Evolutionary conservation across 192 early-diverging fungal species (phyloP), one percentile per base, ranked within the genome.

Genomic region (Mortierella claussenii): DNA sequence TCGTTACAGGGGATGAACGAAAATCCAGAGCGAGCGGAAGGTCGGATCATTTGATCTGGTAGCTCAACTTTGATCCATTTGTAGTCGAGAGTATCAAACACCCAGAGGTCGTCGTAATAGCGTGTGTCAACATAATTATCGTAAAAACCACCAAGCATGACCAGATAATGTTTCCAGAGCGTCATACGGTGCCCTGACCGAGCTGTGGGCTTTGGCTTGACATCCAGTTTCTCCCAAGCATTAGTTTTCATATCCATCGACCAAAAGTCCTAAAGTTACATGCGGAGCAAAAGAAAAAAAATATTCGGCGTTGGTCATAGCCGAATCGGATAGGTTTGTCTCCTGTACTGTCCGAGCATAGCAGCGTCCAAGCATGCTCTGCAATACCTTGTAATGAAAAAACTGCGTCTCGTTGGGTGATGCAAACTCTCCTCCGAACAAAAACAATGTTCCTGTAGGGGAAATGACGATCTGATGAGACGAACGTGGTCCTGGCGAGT

Each of bases 261-360:
- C 91, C 92, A 93, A 52, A 91, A 90, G 60, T 93, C 92, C 80
- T 91, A 83, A 69, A 30, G 81, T 86, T 18, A 32, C 17, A 30
- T 52, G 23, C 17, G 32, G 26, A 20, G n/a, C 0, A 60, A 55
- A 60, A 37, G 27, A 40, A 59, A 50, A 8, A 33, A n/a, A n/a
- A n/a, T n/a, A n/a, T n/a, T n/a, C n/a, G n/a, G n/a, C n/a, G n/a
- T n/a, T n/a, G n/a, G n/a, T n/a, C n/a, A n/a, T n/a, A n/a, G n/a
- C n/a, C n/a, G n/a, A n/a, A n/a, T n/a, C n/a, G n/a, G n/a, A n/a
- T n/a, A n/a, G n/a, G n/a, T n/a, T n/a, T n/a, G n/a, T n/a, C n/a
- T n/a, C n/a, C n/a, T n/a, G n/a, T n/a, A n/a, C n/a, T n/a, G n/a
- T n/a, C n/a, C n/a, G n/a, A n/a, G n/a, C n/a, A n/a, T n/a, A n/a